Evolutionary conservation across 176 grass and related monocot species (phyloP).

Genomic region (Triticum turgidum): DNA sequence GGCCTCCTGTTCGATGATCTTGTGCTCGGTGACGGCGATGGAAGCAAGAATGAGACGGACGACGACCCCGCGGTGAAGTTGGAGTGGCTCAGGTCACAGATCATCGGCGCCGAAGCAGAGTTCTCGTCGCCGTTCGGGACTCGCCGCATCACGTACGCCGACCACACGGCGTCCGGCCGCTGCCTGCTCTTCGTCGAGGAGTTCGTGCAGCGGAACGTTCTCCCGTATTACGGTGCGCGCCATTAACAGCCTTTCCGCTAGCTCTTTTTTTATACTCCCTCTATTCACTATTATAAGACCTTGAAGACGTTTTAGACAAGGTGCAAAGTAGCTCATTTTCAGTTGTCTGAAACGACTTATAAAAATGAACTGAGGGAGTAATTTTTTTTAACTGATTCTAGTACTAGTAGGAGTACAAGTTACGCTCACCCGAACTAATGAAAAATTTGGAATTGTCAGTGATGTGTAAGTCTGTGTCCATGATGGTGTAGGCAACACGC

Average conservation of each 20-base stretch:
- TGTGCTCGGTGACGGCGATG: not conserved
- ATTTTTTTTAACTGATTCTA: not conserved
- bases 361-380: too few relatives aligned
- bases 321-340: too few relatives aligned
- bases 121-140: constrained; percentile 60
- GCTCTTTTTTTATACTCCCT: too few relatives aligned
- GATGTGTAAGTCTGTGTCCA: not conserved
- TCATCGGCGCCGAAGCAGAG: constrained; percentile 40
- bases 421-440: too few relatives aligned
- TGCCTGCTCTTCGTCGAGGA: constrained; percentile 62
- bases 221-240: constrained; percentile 64
- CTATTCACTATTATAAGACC: too few relatives aligned
- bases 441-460: too few relatives aligned
- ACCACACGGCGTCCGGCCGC: constrained; percentile 72
- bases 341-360: too few relatives aligned
- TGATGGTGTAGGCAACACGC: constrained; percentile 58
- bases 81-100: constrained; percentile 37
- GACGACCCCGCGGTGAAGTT: not conserved
- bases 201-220: constrained; percentile 50
- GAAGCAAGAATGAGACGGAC: not conserved
- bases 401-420: not conserved
- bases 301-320: too few relatives aligned
- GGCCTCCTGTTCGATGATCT: constrained; percentile 25
- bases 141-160: constrained; percentile 65
- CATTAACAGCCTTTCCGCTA: too few relatives aligned